Conservation (phyloP, 768 basidiomycete species). For the Naematelia encephala region DNA sequence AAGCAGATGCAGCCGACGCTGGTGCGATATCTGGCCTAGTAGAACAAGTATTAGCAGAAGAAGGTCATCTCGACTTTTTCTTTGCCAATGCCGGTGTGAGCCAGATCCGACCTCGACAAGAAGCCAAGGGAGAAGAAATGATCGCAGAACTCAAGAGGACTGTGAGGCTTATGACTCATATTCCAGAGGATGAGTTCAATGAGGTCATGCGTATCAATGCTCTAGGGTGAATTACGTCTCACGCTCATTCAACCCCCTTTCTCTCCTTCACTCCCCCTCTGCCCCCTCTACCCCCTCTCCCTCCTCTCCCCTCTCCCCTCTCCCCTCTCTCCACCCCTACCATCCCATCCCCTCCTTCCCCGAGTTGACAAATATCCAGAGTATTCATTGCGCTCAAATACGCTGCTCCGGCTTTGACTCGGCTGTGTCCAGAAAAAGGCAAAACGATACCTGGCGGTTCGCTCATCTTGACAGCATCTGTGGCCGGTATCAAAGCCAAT, state of each 20-base stretch:
- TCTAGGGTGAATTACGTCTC: constrained; percentile 56
- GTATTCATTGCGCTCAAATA: constrained; percentile 87
- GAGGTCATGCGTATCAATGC: constrained; percentile 73
- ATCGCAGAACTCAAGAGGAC: constrained; percentile 7
- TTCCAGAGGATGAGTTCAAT: constrained; percentile 66
- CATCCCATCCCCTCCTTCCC: neutral
- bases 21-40: constrained; percentile 65
- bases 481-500: constrained; percentile 34
- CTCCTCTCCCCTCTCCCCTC: neutral
- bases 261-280: neutral
- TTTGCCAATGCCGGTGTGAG: constrained; percentile 75
- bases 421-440: constrained; percentile 63
- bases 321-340: neutral
- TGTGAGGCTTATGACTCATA: constrained; percentile 51
- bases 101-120: neutral
- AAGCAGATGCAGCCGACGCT: constrained; percentile 82
- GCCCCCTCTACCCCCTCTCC: too few relatives aligned
- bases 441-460: constrained; percentile 72
- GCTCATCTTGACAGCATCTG: constrained; percentile 77
- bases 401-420: constrained; percentile 76
- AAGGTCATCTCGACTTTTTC: constrained; percentile 86
- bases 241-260: neutral
- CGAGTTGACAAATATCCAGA: constrained; percentile 51
- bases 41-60: constrained; percentile 68
- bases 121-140: constrained; percentile 2